Base-by-base conservation (phyloP, 768 basidiomycete genomes). In the Agrocybe praecox region DNA sequence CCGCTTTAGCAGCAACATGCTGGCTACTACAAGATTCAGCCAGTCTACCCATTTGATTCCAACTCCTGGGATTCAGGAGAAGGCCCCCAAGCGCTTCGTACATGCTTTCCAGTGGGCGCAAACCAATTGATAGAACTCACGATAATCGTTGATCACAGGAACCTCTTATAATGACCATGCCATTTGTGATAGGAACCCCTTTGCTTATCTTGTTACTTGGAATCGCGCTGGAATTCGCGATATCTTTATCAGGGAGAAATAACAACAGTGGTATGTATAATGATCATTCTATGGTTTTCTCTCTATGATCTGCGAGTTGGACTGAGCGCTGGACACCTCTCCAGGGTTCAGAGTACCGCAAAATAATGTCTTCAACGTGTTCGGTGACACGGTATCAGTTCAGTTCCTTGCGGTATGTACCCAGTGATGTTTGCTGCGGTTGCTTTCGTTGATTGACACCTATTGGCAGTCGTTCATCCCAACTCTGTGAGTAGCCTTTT, bases 401-500 rank as follows among this genome's bases (percentile, higher is more conserved):
- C 78, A 80, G 59, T 81, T 80, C 58, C 62, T 70, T 66, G 78
- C 73, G 62, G 83, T 75, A 57, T 43, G 74, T 66, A 19, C 18
- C 19, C 17, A 11, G 40, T 36, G 8, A 17, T 46, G 21, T 26
- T 55, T 48, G 18, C 10, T 54, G 2, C 18, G 29, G 49, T 29
- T n/a, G 24, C 45, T 46, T 21, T 45, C 50, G 12, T 32, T 22
- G 23, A 47, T 40, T 58, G 17, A 56, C 49, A 1, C 49, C 18
- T 53, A 7, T n/a, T 26, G 42, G n/a, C 51, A 88, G 86, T 79
- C 84, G 0, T 86, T 88, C 66, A 72, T 89, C 62, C 86, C 87
- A 0, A 80, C 79, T 33, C 44, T 80, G 77, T 80, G 58, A 66
- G 74, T 55, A 10, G 14, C 46, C 19, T 18, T 1, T 50, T 19